phyloP scores from a whole-genome alignment of 306 rosid genomes.

The Vigna reflexopilosa region DNA sequence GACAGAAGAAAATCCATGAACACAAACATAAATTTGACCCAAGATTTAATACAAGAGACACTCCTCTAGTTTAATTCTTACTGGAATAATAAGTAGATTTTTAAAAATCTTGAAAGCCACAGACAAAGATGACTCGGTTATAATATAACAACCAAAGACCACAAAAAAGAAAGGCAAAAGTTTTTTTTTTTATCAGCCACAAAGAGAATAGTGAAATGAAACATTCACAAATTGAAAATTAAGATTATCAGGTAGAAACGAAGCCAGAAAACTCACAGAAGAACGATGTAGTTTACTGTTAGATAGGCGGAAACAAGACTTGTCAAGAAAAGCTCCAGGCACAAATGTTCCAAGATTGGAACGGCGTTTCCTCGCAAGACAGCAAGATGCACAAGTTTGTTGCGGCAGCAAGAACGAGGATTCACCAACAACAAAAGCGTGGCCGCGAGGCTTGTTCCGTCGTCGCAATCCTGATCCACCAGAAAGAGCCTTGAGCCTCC shows the following conservation, averaged over 20 bases:
- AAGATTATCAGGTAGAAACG: constrained; percentile 5
- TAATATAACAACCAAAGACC: not conserved
- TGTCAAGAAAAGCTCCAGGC: constrained; percentile 64
- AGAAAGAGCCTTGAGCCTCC: constrained; percentile 45
- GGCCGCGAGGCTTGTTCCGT: constrained; percentile 48
- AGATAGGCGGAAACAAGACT: constrained; percentile 55
- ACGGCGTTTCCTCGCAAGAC: constrained; percentile 53
- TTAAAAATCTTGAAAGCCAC: not conserved
- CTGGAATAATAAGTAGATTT: not conserved
- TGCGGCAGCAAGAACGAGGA: constrained; percentile 44
- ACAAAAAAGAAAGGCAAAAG: too few species aligned
- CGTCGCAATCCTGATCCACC: constrained; percentile 53
- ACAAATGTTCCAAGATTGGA: constrained; percentile 43
- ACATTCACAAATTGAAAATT: not conserved
- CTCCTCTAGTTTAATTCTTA: not conserved
- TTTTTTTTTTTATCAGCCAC: too few species aligned
- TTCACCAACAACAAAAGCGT: constrained; percentile 25
- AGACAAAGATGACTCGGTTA: not conserved
- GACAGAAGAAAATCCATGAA: constrained; percentile 38
- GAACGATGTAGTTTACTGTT: constrained; percentile 45
- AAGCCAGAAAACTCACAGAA: constrained; percentile 56
- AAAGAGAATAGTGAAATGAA: not conserved
- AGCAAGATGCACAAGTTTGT: constrained; percentile 60
- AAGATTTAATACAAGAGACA: constrained; percentile 22
- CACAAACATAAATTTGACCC: constrained; percentile 11